Evolutionary conservation across 139 green algal genomes (phyloP), one percentile per base, ranked within the genome.

Genomic region (Parachlorella kessleri): DNA sequence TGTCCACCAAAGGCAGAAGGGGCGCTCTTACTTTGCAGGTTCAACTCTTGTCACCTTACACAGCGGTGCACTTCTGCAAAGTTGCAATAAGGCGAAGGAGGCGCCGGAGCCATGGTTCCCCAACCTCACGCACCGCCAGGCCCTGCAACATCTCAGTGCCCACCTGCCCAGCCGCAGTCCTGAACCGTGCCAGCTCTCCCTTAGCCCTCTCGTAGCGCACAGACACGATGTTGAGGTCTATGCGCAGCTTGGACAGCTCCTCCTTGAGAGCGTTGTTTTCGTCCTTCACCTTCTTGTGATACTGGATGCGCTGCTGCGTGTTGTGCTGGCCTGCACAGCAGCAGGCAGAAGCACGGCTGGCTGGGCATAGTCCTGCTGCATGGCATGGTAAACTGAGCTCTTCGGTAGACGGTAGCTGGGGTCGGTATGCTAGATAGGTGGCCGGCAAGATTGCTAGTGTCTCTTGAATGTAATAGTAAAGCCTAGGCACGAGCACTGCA

Each of bases 241-340:
- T 26, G 26, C 35, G 39, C 9, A 77, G 68, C 35, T 42, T 54
- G 9, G 75, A 48, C 30, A 84, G 67, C 68, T 88, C 76, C 40
- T 66, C 65, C 2, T 69, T 30, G 40, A 88, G 76, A 35, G 6
- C 24, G 21, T 73, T 82, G 30, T 80, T 80, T 68, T 88, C 84
- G 24, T 81, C 66, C 70, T 88, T 88, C 67, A 84, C 70, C 37
- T 78, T 78, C 55, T 78, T 78, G 71, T 86, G 81, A 65, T 86
- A 81, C 71, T 86, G 81, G 71, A 86, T 83, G 70, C 81, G 81
- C 81, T 86, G 81, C 63, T 86, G 66, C 7, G 76, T 70, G 76
- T 86, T 86, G 53, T 86, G 81, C 76, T 83, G 76, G 28, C 81
- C 72, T 76, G 72, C 66, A 72, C 3, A n/a, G n/a, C n/a, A n/a